Evolutionary conservation across 495 filamentous ascomycete species (phyloP).

Genomic region (Patellaria atrata): DNA sequence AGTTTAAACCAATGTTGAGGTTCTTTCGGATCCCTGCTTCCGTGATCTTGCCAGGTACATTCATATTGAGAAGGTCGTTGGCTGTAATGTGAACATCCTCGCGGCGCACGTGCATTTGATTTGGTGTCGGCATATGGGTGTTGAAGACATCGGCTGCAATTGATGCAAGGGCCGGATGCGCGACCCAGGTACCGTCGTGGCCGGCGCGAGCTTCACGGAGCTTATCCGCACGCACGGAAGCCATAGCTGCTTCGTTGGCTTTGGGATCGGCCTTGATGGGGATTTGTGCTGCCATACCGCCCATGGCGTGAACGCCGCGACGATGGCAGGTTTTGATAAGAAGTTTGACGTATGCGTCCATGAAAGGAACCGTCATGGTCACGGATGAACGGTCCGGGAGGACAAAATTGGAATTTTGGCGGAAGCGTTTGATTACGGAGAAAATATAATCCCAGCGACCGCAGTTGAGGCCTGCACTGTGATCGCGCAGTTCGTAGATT

Average conservation of each 20-base stretch:
- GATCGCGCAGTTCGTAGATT: slow-evolving; percentile 97
- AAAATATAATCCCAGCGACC: slow-evolving; percentile 99
- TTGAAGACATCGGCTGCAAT: slow-evolving; percentile 96
- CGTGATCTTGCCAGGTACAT: slow-evolving; percentile 84
- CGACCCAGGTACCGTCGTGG: slow-evolving; percentile 95
- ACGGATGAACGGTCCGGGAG: slow-evolving; percentile 83
- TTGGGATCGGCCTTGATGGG: slow-evolving; percentile 87
- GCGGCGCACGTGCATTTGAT: slow-evolving; percentile 82
- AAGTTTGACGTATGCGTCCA: slow-evolving; percentile 93
- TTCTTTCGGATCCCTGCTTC: slow-evolving; percentile 98
- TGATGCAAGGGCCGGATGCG: slow-evolving; percentile 78
- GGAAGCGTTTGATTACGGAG: slow-evolving; percentile 99
- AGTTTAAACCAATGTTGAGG: slow-evolving; percentile 86
- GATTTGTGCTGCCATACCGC: slow-evolving; percentile 98
- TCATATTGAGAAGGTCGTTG: slow-evolving; percentile 96
- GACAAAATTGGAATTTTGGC: slow-evolving; percentile 81
- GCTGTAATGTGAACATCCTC: slow-evolving; percentile 78
- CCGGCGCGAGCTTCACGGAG: slow-evolving; percentile 89
- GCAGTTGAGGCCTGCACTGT: slow-evolving; percentile 93
- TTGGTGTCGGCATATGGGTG: slow-evolving; percentile 96
- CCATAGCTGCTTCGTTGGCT: slow-evolving; percentile 91
- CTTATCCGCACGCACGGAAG: slow-evolving; percentile 85
- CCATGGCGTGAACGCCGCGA: slow-evolving; percentile 95
- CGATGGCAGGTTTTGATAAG: slow-evolving; percentile 96
- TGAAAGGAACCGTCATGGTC: slow-evolving; percentile 98